phyloP scores from a whole-genome alignment of 352 stramenopile species.

The Phytophthora tentaculata region DNA sequence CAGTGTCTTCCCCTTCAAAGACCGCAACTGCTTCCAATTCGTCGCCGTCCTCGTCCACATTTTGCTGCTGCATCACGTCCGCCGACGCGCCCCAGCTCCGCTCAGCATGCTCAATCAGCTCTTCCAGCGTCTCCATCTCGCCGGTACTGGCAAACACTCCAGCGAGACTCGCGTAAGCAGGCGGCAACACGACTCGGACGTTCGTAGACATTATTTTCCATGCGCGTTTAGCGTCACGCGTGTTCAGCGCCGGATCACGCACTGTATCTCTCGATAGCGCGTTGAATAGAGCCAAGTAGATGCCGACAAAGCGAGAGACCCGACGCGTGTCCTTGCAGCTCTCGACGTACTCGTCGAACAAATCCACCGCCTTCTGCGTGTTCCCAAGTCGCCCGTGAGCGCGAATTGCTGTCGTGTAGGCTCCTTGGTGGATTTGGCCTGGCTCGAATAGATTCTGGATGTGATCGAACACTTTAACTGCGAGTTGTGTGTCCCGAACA shows the following conservation, averaged over 20 bases:
- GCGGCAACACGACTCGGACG: conserved; percentile 68
- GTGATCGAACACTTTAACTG: conserved; percentile 69
- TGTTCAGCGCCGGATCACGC: conserved; percentile 72
- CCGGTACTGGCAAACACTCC: conserved; percentile 81
- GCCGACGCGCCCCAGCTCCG: conserved; percentile 40
- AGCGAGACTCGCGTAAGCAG: conserved; percentile 83
- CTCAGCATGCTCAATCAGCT: conserved; percentile 67
- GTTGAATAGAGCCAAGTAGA: conserved; percentile 86
- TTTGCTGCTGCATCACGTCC: conserved; percentile 30
- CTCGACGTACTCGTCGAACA: conserved; percentile 76
- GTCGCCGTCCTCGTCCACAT: conserved; percentile 38
- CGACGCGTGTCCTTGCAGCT: conserved; percentile 40
- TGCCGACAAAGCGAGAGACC: conserved; percentile 49
- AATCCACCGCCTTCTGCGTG: conserved; percentile 64
- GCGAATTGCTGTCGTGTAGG: conserved; percentile 75
- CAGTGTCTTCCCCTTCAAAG: conserved; percentile 34
- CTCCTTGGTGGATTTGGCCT: conserved; percentile 53
- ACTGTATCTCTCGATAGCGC: conserved; percentile 74
- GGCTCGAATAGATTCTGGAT: conserved; percentile 56
- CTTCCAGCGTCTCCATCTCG: conserved; percentile 69
- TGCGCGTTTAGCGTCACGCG: conserved; percentile 68
- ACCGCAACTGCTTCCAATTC: conserved; percentile 36
- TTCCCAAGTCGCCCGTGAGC: conserved; percentile 69
- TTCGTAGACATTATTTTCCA: conserved; percentile 79
- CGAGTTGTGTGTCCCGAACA: conserved; percentile 68